phyloP scores from a whole-genome alignment of 176 grass and related monocot species.

The Triticum monococcum region DNA sequence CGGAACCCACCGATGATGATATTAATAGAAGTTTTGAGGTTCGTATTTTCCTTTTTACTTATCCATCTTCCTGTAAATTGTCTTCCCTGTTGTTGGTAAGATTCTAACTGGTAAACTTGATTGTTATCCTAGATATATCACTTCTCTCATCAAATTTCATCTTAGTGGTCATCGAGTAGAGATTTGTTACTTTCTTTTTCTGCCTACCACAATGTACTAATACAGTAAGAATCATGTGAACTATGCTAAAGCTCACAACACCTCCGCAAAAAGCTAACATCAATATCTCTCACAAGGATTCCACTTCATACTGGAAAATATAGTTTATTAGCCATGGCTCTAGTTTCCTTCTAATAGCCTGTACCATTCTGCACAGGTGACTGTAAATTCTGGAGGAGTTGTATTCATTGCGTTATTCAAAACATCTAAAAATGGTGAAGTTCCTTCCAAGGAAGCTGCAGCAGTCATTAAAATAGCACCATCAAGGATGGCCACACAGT shows the following conservation, averaged over 20 bases:
- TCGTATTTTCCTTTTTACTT: constrained; percentile 6
- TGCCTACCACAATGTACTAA: not conserved
- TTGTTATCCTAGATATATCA: not conserved
- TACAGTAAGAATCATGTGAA: not conserved
- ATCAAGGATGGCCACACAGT: constrained; percentile 97
- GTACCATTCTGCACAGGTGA: constrained; percentile 50
- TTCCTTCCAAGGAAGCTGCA: constrained; percentile 54
- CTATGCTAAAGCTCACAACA: not conserved
- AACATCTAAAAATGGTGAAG: constrained; percentile 30
- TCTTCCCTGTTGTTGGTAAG: not conserved
- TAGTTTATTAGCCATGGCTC: not conserved
- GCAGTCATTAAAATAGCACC: constrained; percentile 96
- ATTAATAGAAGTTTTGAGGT: constrained; percentile 89
- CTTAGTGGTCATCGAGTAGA: not conserved
- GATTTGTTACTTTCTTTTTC: not conserved
- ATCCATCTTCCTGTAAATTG: constrained; percentile 14
- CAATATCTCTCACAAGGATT: not conserved
- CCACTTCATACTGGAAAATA: not conserved
- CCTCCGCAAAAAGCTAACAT: not conserved
- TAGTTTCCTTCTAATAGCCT: not conserved
- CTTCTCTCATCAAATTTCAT: not conserved
- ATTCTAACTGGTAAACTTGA: not conserved
- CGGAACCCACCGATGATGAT: constrained; percentile 75
- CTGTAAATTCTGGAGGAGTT: constrained; percentile 96
- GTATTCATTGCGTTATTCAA: constrained; percentile 85